phyloP scores from a whole-genome alignment of 108 stramenopile genomes.

The Cyclotella baltica region DNA sequence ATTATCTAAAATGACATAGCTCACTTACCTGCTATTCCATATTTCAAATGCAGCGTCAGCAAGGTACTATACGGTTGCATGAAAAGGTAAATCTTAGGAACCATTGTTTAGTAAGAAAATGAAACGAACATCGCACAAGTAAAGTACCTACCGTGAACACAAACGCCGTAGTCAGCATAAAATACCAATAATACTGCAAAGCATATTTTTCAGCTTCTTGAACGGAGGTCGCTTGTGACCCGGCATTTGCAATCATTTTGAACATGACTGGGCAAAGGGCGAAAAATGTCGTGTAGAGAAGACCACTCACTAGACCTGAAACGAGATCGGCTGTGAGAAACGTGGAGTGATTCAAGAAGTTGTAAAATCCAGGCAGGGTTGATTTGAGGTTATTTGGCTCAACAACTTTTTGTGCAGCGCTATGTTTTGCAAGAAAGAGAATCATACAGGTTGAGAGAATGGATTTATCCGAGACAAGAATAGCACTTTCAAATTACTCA shows the following conservation, averaged over 20 bases:
- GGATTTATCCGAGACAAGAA: background rate
- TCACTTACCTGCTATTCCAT: slow-evolving; percentile 50
- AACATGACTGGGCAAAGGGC: slow-evolving; percentile 87
- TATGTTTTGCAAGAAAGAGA: slow-evolving; percentile 1
- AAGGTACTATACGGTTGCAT: slow-evolving; percentile 30
- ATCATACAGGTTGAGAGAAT: background rate
- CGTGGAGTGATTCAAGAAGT: slow-evolving; percentile 38
- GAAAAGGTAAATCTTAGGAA: background rate
- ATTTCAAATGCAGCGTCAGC: slow-evolving; percentile 64
- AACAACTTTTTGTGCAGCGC: slow-evolving; percentile 48
- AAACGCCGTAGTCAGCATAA: slow-evolving; percentile 85
- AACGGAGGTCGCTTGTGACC: slow-evolving; percentile 76
- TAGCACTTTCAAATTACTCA: slow-evolving; percentile 8
- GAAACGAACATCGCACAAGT: background rate
- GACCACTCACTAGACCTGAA: slow-evolving; percentile 72
- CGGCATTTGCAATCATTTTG: slow-evolving; percentile 89
- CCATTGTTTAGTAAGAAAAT: background rate
- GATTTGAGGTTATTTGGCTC: slow-evolving; percentile 50
- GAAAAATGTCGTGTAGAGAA: slow-evolving; percentile 76
- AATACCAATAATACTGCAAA: slow-evolving; percentile 87
- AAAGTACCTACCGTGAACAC: slow-evolving; percentile 53
- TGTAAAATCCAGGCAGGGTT: slow-evolving; percentile 60
- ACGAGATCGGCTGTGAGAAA: slow-evolving; percentile 56
- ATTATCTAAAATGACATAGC: too few species aligned
- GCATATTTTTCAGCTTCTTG: slow-evolving; percentile 74